Conservation (phyloP, 768 basidiomycete species). For the Botryobasidium botryosum region DNA sequence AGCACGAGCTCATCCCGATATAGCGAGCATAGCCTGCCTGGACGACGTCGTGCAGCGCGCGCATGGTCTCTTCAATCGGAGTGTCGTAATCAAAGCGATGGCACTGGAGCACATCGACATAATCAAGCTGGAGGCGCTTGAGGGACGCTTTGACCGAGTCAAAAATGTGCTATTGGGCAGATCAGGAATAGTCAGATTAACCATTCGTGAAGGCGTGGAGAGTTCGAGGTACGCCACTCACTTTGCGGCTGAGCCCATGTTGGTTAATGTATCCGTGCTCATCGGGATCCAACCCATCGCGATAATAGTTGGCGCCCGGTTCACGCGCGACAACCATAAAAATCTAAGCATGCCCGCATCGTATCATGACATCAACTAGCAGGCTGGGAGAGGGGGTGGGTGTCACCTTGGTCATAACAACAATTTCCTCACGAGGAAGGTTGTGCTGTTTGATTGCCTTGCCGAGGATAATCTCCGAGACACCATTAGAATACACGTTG, state of each 20-base stretch:
- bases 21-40: slow-evolving; percentile 32
- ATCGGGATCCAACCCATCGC: slow-evolving; percentile 1
- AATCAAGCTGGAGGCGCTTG: too few species aligned
- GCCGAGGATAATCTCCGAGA: slow-evolving; percentile 49
- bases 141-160: slow-evolving; percentile 3
- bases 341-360: too few species aligned
- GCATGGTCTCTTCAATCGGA: too few species aligned
- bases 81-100: neutral
- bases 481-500: slow-evolving; percentile 51
- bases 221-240: neutral
- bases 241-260: slow-evolving; percentile 1
- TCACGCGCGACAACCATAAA: too few species aligned
- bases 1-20: too few species aligned
- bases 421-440: slow-evolving; percentile 55
- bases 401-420: slow-evolving; percentile 70
- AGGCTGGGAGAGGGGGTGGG: too few species aligned
- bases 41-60: too few species aligned
- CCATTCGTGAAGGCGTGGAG: too few species aligned
- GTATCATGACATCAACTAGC: too few species aligned
- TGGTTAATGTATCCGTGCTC: slow-evolving; percentile 2
- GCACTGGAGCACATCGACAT: slow-evolving; percentile 5
- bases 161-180: slow-evolving; percentile 4
- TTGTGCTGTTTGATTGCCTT: slow-evolving; percentile 65
- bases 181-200: neutral
- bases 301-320: too few species aligned